Evolutionary conservation across 2,329 filamentous ascomycete species (phyloP), one percentile per base, ranked within the genome.

Genomic region (Colletotrichum acutatum): DNA sequence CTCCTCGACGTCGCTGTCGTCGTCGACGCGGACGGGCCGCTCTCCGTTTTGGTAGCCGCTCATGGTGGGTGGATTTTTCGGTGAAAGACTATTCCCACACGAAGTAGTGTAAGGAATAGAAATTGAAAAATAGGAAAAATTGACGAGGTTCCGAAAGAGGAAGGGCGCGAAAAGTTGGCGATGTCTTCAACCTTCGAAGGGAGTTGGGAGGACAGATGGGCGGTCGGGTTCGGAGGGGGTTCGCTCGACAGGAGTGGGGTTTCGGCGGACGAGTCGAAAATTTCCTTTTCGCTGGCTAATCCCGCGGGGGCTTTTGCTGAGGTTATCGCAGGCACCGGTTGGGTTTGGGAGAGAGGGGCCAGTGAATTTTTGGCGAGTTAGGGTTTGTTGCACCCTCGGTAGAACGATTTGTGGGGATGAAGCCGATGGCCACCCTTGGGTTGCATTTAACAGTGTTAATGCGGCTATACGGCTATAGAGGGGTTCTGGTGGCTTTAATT

Each of bases 1-100:
- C 89, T 98, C 96, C 86, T 98, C 95, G 77, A 94, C 93, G 83
- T 98, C 97, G 81, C 95, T 97, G 82, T 97, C 95, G 84, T 96
- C 93, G 79, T 91, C 91, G 77, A 88, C 85, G 83, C 90, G 89
- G 80, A 87, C 83, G 77, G 90, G 88, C 81, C 89, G 86, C 80
- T 85, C 85, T 80, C 89, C 89, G 82, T 91, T 92, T 81, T 90
- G 87, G 80, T 89, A 90, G 77, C 84, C 86, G 83, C 88, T 90
- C 90, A 92, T 92, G 46, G 24, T 63, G 66, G 46, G 22, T 72
- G n/a, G 42, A 5, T 49, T 49, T 28, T 37, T 28, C 42, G n/a
- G 26, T 34, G 32, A 26, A 32, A 42, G 37, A 56, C 24, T 42
- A 32, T 56, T 64, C 58, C 56, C 56, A 30, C 52, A 63, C 26